Evolutionary conservation across 2,329 filamentous ascomycete species (phyloP).

Genomic region (Botryosphaeria dothidea): DNA sequence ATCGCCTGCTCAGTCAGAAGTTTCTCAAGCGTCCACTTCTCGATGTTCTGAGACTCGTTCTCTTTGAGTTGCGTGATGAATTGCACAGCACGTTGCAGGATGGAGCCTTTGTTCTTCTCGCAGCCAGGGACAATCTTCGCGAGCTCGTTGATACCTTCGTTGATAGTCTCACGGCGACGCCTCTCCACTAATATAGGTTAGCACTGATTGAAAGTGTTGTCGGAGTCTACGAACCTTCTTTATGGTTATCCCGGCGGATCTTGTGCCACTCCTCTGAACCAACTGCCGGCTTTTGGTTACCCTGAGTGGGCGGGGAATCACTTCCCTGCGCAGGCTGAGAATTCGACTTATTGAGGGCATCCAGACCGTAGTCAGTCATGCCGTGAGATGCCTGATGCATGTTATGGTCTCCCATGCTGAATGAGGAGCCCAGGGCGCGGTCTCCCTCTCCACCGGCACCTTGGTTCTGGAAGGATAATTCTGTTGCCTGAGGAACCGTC

Average conservation of each 20-base stretch:
- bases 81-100: slow-evolving; percentile 86
- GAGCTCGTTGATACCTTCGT: slow-evolving; percentile 97
- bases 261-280: slow-evolving; percentile 98
- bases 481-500: slow-evolving; percentile 58
- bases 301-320: slow-evolving; percentile 37
- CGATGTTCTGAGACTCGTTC: slow-evolving; percentile 90
- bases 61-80: slow-evolving; percentile 95
- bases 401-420: slow-evolving; percentile 44
- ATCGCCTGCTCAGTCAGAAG: slow-evolving; percentile 86
- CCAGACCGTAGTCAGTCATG: slow-evolving; percentile 46
- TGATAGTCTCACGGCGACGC: slow-evolving; percentile 94
- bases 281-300: slow-evolving; percentile 73
- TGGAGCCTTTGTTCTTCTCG: slow-evolving; percentile 98
- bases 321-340: slow-evolving; percentile 24
- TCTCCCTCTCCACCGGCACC: slow-evolving; percentile 44
- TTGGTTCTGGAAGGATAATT: slow-evolving; percentile 53
- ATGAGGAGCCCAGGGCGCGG: slow-evolving; percentile 37
- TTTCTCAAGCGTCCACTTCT: slow-evolving; percentile 92
- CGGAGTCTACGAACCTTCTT: slow-evolving; percentile 71
- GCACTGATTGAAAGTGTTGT: slow-evolving; percentile 22
- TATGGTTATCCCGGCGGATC: slow-evolving; percentile 95
- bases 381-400: slow-evolving; percentile 37
- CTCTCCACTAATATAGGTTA: slow-evolving; percentile 71
- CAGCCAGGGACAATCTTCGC: slow-evolving; percentile 97
- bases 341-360: slow-evolving; percentile 51